Base-by-base conservation (phyloP, 1,139 yeast genomes). In the Meyerozyma athensensis region DNA sequence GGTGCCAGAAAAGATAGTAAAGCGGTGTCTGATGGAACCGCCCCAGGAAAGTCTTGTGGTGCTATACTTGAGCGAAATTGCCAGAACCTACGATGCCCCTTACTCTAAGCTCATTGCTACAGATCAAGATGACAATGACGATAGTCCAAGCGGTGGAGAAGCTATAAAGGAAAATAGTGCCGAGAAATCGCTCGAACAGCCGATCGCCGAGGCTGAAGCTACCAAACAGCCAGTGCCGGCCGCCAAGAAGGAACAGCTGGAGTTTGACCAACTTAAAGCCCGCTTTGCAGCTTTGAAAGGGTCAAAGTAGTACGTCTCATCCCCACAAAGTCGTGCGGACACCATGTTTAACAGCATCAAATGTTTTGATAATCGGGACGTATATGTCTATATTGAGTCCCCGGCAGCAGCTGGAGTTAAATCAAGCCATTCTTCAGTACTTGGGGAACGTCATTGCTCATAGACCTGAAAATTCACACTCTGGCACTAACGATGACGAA, bases 31-130 rank as follows among this genome's bases (percentile, higher is more conserved):
- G 17, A 75, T 82, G 2, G 79, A 74, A 36, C 80, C 95, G 3
- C 96, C 96, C 0, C 61, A 73, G 4, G 72, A 68, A 31, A 78
- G 72, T 19, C 66, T 87, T 42, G 95, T 87, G 2, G 70, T 74
- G 18, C 59, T 85, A 43, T 89, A 89, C 53, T 63, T 89, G 44
- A 66, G 76, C 41, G 97, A 89, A 52, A 87, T 89, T 43, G 95
- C 96, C 1, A 68, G 71, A 42, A 86, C 95, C 0, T 89, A 89
- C 54, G 73, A 72, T 31, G 94, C 81, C 2, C 86, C 90, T 1
- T 86, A 77, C 52, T 77, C 86, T 34, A 81, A 78, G 17, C 54
- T 80, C 39, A 58, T 56, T 3, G 69, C 57, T n/a, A 66, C 60
- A 10, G 62, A 52, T 9, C 53, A 43, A 3, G 53, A 40, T 6